A percentile compares a stretch with the other conserved stretches of the same genome.
Conservation (phyloP, 2,329 filamentous ascomycete genomes). For the Aureobasidium sp. region DNA sequence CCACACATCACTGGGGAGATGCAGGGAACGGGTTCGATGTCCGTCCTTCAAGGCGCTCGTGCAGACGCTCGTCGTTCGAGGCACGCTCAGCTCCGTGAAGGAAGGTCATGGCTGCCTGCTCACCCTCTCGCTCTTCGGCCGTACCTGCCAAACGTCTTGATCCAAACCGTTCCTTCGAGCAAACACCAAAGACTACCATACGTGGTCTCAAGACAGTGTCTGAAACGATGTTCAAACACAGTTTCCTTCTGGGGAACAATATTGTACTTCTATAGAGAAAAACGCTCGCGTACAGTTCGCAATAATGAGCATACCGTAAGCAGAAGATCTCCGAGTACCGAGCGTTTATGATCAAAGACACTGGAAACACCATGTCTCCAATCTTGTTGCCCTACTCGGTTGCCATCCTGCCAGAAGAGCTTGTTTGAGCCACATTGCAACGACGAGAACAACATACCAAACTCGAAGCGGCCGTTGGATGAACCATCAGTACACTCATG, state of each 20-base stretch:
- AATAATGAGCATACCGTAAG: neutral
- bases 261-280: neutral
- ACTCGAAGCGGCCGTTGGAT: neutral
- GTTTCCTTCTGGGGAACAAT: neutral
- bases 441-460: neutral
- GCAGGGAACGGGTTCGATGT: neutral
- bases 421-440: conserved; percentile 7
- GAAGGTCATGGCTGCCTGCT: neutral
- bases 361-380: neutral
- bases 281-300: neutral
- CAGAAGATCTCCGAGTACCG: neutral
- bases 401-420: neutral
- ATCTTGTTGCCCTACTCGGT: neutral
- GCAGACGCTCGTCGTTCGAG: neutral
- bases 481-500: conserved; percentile 1
- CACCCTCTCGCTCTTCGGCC: neutral
- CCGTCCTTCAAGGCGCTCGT: neutral
- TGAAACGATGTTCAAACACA: neutral
- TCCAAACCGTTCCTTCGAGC: neutral
- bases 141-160: neutral
- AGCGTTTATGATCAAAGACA: neutral
- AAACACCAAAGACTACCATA: neutral
- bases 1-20: conserved; percentile 3
- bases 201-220: neutral
- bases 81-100: conserved; percentile 1